These are phyloP conservation scores for Chiua virens DNA, from an alignment of 768 basidiomycete genomes.

Conservation along the genomic window DNA sequence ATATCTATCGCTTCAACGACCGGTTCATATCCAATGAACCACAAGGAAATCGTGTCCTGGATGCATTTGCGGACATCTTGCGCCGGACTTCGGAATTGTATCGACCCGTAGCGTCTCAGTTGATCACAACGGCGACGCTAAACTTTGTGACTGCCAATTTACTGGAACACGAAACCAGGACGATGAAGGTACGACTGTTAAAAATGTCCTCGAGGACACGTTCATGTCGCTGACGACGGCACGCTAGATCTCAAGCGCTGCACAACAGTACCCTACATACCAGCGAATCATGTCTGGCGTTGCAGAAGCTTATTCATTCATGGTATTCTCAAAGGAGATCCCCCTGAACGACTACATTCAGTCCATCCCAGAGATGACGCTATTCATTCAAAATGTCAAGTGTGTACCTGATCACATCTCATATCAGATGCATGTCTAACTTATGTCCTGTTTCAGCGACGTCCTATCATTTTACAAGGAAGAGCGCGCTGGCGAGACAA, in stretches of 20 bases:
- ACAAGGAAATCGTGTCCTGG: slow-evolving; percentile 34
- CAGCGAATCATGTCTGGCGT: slow-evolving; percentile 33
- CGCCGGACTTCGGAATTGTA: slow-evolving; percentile 30
- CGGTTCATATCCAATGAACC: slow-evolving; percentile 27
- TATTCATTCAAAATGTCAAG: slow-evolving; percentile 38
- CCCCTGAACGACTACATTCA: slow-evolving; percentile 37
- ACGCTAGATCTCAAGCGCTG: slow-evolving; percentile 20
- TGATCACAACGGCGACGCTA: slow-evolving; percentile 37
- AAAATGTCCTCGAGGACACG: not conserved
- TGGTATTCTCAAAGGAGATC: slow-evolving; percentile 35
- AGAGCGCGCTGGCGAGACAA: slow-evolving; percentile 34
- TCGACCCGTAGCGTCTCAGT: slow-evolving; percentile 29
- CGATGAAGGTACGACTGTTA: slow-evolving; percentile 23
- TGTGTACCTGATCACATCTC: slow-evolving; percentile 16
- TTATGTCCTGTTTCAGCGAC: slow-evolving; percentile 28
- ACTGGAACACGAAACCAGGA: slow-evolving; percentile 32
- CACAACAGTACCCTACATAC: slow-evolving; percentile 29
- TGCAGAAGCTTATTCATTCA: slow-evolving; percentile 35
- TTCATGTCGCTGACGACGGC: slow-evolving; percentile 1
- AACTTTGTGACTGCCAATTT: slow-evolving; percentile 35
- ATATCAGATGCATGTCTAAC: not conserved
- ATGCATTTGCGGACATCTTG: slow-evolving; percentile 35
- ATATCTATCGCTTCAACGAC: slow-evolving; percentile 35
- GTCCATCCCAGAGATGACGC: slow-evolving; percentile 37
- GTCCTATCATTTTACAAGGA: slow-evolving; percentile 44